Conservation (phyloP, 345 rosid species). For the Eucalyptus erythrocorys region DNA sequence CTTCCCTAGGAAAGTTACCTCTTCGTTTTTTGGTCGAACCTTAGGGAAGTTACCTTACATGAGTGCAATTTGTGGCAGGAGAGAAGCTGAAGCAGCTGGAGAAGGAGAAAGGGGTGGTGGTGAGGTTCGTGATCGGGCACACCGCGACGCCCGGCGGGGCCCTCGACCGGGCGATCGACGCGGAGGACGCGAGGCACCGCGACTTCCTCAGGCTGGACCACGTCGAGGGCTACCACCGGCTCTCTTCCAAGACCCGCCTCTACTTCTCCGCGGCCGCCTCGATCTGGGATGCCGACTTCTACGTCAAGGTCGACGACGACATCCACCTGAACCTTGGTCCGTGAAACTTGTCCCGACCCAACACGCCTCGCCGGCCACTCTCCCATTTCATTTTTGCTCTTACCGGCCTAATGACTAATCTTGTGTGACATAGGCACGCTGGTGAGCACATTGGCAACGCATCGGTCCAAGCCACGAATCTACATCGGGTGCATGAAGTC, state of each 20-base stretch:
- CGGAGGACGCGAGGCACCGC: slow-evolving; percentile 43
- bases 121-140: slow-evolving; percentile 87
- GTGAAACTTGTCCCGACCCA: neutral
- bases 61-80: slow-evolving; percentile 18
- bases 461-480: slow-evolving; percentile 54
- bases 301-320: slow-evolving; percentile 82
- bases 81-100: slow-evolving; percentile 56
- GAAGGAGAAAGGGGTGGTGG: slow-evolving; percentile 73
- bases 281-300: slow-evolving; percentile 79
- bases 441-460: slow-evolving; percentile 30
- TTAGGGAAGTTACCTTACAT: neutral
- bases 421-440: slow-evolving; percentile 27
- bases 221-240: slow-evolving; percentile 75
- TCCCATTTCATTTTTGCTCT: neutral
- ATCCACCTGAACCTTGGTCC: slow-evolving; percentile 70
- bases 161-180: slow-evolving; percentile 65
- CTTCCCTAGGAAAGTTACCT: no score
- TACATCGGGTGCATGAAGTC: slow-evolving; percentile 99
- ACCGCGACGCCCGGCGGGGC: slow-evolving; percentile 70
- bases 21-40: no score
- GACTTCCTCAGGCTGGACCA: slow-evolving; percentile 81
- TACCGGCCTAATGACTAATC: neutral
- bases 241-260: slow-evolving; percentile 70
- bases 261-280: slow-evolving; percentile 75
- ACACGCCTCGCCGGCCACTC: neutral